These are phyloP conservation scores for Dothideomycetes sp. DNA, from an alignment of 2,329 filamentous ascomycete genomes.

Conservation along the genomic window DNA sequence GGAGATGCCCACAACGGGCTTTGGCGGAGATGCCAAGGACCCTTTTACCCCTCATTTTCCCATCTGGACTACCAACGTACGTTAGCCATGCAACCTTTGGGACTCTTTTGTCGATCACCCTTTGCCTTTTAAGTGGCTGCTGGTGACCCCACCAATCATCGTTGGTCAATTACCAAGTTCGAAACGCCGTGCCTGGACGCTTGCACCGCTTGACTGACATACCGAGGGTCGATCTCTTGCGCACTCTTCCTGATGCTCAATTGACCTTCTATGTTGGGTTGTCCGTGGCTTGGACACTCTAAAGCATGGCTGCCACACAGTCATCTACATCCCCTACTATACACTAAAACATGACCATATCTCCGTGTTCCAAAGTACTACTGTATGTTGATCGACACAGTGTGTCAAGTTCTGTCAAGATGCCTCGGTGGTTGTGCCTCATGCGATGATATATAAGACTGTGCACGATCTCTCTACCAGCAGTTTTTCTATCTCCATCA, in stretches of 20 bases:
- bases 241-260: constrained; percentile 1
- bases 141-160: constrained; percentile 5
- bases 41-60: too few species aligned
- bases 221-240: constrained; percentile 8
- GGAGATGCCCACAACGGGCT: too few species aligned
- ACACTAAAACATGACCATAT: not conserved
- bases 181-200: constrained; percentile 1
- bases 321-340: not conserved
- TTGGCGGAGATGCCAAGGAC: too few species aligned
- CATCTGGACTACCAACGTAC: too few species aligned
- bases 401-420: too few species aligned
- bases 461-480: not conserved
- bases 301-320: not conserved
- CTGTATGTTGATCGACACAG: not conserved
- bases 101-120: too few species aligned
- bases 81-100: too few species aligned
- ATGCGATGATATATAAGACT: not conserved
- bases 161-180: not conserved
- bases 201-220: not conserved
- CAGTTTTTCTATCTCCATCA: not conserved
- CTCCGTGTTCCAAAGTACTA: not conserved
- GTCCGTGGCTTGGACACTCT: not conserved
- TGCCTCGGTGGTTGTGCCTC: constrained; percentile 10
- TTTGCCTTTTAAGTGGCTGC: too few species aligned
- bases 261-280: not conserved